A percentile compares a stretch with the other conserved stretches of the same genome.
Evolutionary conservation across 2,329 filamentous ascomycete genomes (phyloP).

Genomic region (Venturia aucupariae): DNA sequence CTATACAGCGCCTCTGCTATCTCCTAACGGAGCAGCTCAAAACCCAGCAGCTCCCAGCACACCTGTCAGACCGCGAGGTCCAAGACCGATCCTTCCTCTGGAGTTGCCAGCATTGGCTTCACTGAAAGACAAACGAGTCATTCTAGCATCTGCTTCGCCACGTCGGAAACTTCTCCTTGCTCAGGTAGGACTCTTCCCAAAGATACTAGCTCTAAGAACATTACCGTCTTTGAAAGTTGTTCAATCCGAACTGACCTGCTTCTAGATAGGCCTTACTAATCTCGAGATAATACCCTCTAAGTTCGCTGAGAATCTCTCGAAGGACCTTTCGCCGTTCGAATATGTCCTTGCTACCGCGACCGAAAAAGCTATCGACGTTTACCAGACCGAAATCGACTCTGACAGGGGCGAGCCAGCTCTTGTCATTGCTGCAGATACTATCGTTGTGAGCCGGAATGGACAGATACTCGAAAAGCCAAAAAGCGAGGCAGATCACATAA

Average conservation of each 20-base stretch:
- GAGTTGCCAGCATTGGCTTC: constrained; percentile 69
- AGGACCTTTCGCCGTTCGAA: constrained; percentile 70
- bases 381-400: constrained; percentile 49
- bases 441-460: constrained; percentile 69
- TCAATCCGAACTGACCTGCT: background rate
- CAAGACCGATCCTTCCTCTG: constrained; percentile 54
- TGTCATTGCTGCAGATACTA: constrained; percentile 83
- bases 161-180: constrained; percentile 72
- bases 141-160: constrained; percentile 85
- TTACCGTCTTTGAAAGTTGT: background rate
- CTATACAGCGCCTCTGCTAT: constrained; percentile 26
- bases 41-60: constrained; percentile 17
- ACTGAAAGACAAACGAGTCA: constrained; percentile 69
- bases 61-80: constrained; percentile 30
- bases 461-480: constrained; percentile 85
- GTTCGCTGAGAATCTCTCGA: constrained; percentile 77
- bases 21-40: constrained; percentile 17
- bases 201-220: constrained; percentile 6
- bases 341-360: constrained; percentile 84
- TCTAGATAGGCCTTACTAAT: constrained; percentile 66
- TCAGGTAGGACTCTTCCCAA: constrained; percentile 40
- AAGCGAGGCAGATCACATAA: constrained; percentile 68
- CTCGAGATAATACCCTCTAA: constrained; percentile 78
- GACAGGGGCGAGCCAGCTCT: constrained; percentile 63
- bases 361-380: constrained; percentile 73